Evolutionary conservation across 2,329 filamentous ascomycete genomes (phyloP), one percentile per base, ranked within the genome.

Genomic region (Fusarium sp.): DNA sequence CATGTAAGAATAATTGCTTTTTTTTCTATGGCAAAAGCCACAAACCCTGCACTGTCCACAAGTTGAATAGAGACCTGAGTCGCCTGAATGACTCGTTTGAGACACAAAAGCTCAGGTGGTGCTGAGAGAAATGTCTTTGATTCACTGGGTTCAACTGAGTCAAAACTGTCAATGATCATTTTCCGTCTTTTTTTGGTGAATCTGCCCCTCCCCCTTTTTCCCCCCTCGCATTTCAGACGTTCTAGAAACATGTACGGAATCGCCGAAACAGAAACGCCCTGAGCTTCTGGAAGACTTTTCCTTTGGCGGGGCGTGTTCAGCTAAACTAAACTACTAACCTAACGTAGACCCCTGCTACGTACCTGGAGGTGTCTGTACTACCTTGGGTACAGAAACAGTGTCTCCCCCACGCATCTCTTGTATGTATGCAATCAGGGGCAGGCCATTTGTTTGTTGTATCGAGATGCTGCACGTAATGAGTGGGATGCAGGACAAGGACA

Each of bases 401-500:
- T 41, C 44, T 52, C 49, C 64, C 49, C 49, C 56, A 45, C 23
- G 42, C 64, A 66, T 60, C 49, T 38, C 35, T 35, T 14, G 15
- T 35, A 55, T 14, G 18, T 35, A 55, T 63, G 49, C 64, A 33
- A 23, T 31, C 56, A 68, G 39, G 65, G 57, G 42, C 33, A 68
- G 29, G 57, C 57, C 49, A 23, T 21, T 35, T 57, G 60, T 57
- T 35, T 45, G 49, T 37, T 67, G 23, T 55, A 56, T 55, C 49
- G 49, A 69, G 57, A 69, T 68, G 44, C 49, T 69, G 64, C 64
- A 69, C 33, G 44, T 62, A 57, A 69, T 63, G 38, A 41, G 45
- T 39, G n/a, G 33, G 49, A 69, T 63, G 57, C 66, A 69, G 56
- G 23, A 69, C 16, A 41, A 23, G 21, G 41, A 25, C 57, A 54